Percentiles rank a stretch among this genome's conserved stretches.
Conservation (phyloP, 2,329 filamentous ascomycete species). For the Coniochaeta sp. region DNA sequence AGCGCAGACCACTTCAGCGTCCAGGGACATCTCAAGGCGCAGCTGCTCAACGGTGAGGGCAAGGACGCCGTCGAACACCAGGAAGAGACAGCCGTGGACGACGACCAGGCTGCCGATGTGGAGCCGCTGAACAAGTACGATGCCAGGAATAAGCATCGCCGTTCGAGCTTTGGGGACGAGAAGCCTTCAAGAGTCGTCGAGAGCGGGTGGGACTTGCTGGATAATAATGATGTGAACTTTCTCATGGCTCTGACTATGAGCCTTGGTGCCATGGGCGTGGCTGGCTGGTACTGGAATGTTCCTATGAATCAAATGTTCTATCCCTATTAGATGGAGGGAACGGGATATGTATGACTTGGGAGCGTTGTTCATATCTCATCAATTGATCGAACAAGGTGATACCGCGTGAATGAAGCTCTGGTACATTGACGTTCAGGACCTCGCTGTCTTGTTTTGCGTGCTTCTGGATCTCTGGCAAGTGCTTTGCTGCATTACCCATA, state of each 20-base stretch:
- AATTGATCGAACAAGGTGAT: too few relatives aligned
- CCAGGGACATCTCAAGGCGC: slow-evolving; percentile 30
- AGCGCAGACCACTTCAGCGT: slow-evolving; percentile 22
- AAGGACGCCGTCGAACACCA: slow-evolving; percentile 32
- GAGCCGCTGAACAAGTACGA: slow-evolving; percentile 34
- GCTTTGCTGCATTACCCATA: too few relatives aligned
- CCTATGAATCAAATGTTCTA: slow-evolving; percentile 25
- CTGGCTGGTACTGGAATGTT: slow-evolving; percentile 52
- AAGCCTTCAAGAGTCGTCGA: slow-evolving; percentile 57
- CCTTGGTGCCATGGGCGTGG: slow-evolving; percentile 63
- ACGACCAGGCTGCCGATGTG: slow-evolving; percentile 24
- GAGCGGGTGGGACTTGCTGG: slow-evolving; percentile 65
- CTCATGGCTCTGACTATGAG: slow-evolving; percentile 83
- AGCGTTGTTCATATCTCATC: background rate
- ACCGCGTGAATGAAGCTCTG: too few relatives aligned
- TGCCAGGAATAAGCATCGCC: slow-evolving; percentile 38
- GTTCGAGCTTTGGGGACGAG: slow-evolving; percentile 44
- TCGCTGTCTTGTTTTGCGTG: too few relatives aligned
- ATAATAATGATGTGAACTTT: slow-evolving; percentile 95
- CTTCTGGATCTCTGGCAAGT: too few relatives aligned
- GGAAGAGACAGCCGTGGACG: slow-evolving; percentile 23
- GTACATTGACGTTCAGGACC: too few relatives aligned
- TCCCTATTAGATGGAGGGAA: background rate
- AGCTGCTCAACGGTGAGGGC: slow-evolving; percentile 33
- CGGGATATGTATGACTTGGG: background rate